A percentile compares a stretch with the other conserved stretches of the same genome.
Conservation (phyloP, 129 eudicot species). For the Rutidosis leptorrhynchoides region DNA sequence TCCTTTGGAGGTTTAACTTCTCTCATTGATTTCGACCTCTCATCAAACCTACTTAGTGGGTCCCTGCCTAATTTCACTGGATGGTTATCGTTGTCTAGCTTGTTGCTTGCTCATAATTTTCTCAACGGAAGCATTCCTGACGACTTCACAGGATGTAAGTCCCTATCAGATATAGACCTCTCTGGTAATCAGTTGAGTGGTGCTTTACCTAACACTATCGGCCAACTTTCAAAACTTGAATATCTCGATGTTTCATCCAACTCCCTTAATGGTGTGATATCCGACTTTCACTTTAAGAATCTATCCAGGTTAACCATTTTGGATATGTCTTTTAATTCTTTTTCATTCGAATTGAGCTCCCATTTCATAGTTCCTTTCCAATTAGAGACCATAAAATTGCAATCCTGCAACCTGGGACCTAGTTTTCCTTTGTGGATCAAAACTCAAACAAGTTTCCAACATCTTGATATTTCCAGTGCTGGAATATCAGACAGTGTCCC, state of each 20-base stretch:
- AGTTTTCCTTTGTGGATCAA: too few relatives aligned
- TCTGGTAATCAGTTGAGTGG: too few relatives aligned
- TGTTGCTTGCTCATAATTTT: not conserved
- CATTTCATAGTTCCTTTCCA: slow-evolving; percentile 33
- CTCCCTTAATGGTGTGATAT: slow-evolving; percentile 20
- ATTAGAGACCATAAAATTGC: too few relatives aligned
- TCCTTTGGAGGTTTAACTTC: too few relatives aligned
- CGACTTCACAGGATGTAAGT: slow-evolving; percentile 10
- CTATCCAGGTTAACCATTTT: slow-evolving; percentile 7
- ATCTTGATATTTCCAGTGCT: too few relatives aligned
- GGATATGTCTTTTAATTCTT: slow-evolving; percentile 35
- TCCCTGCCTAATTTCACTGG: too few relatives aligned
- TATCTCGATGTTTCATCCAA: slow-evolving; percentile 23
- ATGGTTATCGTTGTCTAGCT: not conserved
- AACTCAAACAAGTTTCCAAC: too few relatives aligned
- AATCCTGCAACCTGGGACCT: too few relatives aligned
- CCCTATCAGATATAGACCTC: not conserved
- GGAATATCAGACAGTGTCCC: slow-evolving; percentile 36
- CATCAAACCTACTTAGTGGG: too few relatives aligned
- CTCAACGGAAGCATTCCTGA: slow-evolving; percentile 14
- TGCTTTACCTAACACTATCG: not conserved
- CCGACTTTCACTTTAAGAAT: slow-evolving; percentile 25
- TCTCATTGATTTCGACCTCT: too few relatives aligned
- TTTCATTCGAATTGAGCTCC: slow-evolving; percentile 17
- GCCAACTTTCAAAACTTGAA: slow-evolving; percentile 12